A percentile compares a stretch with the other conserved stretches of the same genome.
Evolutionary conservation across 345 rosid genomes (phyloP).

Genomic region (Cardamine resedifolia): DNA sequence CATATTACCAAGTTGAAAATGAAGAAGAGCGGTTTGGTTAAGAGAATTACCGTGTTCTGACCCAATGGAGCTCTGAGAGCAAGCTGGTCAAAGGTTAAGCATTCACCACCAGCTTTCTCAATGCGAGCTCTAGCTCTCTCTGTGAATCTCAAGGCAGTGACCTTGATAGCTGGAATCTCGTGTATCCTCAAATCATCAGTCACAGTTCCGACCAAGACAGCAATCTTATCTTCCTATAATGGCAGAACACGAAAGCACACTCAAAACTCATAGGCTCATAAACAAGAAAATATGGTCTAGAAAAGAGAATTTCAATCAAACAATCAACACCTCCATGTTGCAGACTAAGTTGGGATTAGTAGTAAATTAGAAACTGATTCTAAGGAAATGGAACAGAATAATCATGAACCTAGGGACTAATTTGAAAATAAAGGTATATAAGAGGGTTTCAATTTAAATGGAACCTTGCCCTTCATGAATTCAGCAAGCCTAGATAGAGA

Average conservation of each 20-base stretch:
- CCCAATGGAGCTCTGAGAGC: constrained; percentile 95
- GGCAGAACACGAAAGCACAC: neutral
- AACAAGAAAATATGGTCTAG: neutral
- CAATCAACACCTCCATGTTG: neutral
- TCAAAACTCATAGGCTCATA: neutral
- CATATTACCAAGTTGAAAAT: neutral
- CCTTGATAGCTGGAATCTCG: constrained; percentile 81
- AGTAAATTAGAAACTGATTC: neutral
- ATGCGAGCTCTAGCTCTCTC: constrained; percentile 93
- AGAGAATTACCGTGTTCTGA: constrained; percentile 80
- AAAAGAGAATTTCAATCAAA: neutral
- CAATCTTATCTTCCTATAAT: constrained; percentile 70
- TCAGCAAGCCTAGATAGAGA: constrained; percentile 75
- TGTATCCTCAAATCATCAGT: constrained; percentile 87
- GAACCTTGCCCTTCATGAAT: constrained; percentile 74
- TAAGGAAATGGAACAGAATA: neutral
- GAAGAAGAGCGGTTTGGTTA: neutral
- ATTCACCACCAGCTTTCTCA: constrained; percentile 98
- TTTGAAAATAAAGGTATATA: neutral
- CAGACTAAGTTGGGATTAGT: neutral
- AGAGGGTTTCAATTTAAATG: constrained; percentile 6
- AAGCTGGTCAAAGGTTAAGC: constrained; percentile 94
- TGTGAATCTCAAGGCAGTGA: constrained; percentile 85
- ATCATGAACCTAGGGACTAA: neutral
- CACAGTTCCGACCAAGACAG: constrained; percentile 84